Conservation (phyloP, 768 basidiomycete species). For the Termitomyces sp. region DNA sequence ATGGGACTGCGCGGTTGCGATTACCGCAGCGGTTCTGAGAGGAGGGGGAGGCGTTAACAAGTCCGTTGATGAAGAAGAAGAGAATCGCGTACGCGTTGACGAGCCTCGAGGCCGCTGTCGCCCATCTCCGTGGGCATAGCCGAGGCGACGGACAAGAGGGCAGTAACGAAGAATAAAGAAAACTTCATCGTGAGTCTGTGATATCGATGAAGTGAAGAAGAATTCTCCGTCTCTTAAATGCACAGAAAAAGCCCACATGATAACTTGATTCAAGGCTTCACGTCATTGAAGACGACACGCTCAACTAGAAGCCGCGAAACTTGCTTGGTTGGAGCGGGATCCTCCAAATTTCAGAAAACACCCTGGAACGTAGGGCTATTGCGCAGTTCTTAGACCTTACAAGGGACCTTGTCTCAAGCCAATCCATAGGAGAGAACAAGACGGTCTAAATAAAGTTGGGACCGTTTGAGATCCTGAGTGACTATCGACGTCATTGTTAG, state of each 20-base stretch:
- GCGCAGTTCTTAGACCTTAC: neutral
- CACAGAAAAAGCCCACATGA: neutral
- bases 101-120: neutral
- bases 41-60: too few relatives aligned
- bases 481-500: too few relatives aligned
- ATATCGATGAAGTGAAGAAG: too few relatives aligned
- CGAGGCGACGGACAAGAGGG: neutral
- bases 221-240: neutral
- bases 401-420: neutral
- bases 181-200: conserved; percentile 3
- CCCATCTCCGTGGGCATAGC: neutral
- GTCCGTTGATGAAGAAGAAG: neutral
- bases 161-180: conserved; percentile 1
- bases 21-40: neutral
- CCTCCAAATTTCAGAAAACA: neutral
- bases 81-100: neutral
- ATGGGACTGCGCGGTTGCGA: neutral
- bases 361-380: neutral
- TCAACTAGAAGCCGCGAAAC: neutral
- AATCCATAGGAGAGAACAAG: neutral
- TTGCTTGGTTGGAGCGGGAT: neutral
- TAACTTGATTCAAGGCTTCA: neutral
- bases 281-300: too few relatives aligned
- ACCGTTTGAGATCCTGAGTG: too few relatives aligned
- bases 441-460: too few relatives aligned